phyloP scores from a whole-genome alignment of 2,329 filamentous ascomycete species.

The Ceratocystis colombiana region DNA sequence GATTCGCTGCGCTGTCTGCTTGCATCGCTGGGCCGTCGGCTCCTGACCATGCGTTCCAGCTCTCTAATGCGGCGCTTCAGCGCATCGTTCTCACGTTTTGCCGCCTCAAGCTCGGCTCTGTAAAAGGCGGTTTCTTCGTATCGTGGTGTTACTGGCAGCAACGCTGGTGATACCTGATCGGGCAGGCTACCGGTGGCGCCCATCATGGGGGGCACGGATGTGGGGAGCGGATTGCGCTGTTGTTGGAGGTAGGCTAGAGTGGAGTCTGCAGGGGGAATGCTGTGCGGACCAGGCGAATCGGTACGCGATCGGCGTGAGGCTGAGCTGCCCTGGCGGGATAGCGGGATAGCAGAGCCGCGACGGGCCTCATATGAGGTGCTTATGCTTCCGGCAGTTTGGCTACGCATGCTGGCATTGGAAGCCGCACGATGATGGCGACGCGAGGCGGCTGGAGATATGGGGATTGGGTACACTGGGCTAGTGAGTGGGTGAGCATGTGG shows the following conservation, averaged over 20 bases:
- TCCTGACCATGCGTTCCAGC: constrained; percentile 46
- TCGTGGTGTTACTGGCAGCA: constrained; percentile 47
- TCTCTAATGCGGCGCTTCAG: constrained; percentile 53
- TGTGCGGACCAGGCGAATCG: constrained; percentile 36
- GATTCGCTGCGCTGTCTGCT: constrained; percentile 40
- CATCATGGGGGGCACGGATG: constrained; percentile 29
- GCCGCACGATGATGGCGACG: constrained; percentile 49
- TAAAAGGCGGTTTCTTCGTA: constrained; percentile 55
- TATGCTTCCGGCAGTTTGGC: constrained; percentile 39
- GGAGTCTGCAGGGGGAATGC: constrained; percentile 29
- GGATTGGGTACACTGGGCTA: constrained; percentile 49
- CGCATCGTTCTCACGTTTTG: constrained; percentile 54
- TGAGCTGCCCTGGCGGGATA: constrained; percentile 47
- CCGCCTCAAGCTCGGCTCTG: constrained; percentile 49
- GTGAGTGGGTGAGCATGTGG: constrained; percentile 45
- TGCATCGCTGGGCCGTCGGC: constrained; percentile 40
- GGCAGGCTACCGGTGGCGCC: constrained; percentile 22
- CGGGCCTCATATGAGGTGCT: constrained; percentile 34
- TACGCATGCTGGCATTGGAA: constrained; percentile 46
- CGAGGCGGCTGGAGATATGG: constrained; percentile 34
- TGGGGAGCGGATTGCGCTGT: constrained; percentile 36
- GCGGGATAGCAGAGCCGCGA: constrained; percentile 37
- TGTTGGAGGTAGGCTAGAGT: constrained; percentile 42
- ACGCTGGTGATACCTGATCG: constrained; percentile 39
- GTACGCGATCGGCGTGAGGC: constrained; percentile 45